These are phyloP conservation scores for Suhomyces guaymorum DNA, from an alignment of 1,139 yeast genomes.

Conservation along the genomic window DNA sequence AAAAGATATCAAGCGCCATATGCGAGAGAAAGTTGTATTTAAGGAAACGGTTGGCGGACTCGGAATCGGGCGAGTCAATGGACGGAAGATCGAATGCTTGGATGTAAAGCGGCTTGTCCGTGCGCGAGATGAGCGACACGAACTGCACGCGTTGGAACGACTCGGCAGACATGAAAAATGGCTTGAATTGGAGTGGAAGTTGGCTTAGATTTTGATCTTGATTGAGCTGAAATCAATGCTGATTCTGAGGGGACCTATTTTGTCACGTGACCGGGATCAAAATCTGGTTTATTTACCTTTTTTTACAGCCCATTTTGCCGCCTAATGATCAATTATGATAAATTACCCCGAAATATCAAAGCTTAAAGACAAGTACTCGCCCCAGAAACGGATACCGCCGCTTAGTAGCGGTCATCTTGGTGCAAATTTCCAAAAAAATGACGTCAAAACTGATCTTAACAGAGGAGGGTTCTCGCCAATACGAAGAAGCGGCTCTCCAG, in stretches of 20 bases:
- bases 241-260: no score
- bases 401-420: not conserved
- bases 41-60: conserved; percentile 45
- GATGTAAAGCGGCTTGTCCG: conserved; percentile 60
- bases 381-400: conserved; percentile 15
- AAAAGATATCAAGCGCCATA: conserved; percentile 65
- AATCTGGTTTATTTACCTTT: no score
- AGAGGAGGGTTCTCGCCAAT: conserved; percentile 26
- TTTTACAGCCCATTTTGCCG: not conserved
- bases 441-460: conserved; percentile 2
- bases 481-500: conserved; percentile 41
- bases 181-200: not conserved
- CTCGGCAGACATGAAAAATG: conserved; percentile 1
- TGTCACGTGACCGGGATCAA: no score
- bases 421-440: conserved; percentile 1
- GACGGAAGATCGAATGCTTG: conserved; percentile 45
- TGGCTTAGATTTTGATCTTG: no score
- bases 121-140: conserved; percentile 55
- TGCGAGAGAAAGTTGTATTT: conserved; percentile 65
- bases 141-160: conserved; percentile 31
- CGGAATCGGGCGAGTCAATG: conserved; percentile 13
- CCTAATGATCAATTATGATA: conserved; percentile 1
- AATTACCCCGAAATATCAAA: conserved; percentile 15
- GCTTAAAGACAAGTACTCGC: conserved; percentile 21
- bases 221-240: no score